These are phyloP conservation scores for Tricholoma saponaceum DNA, from an alignment of 768 basidiomycete genomes.

Conservation along the genomic window DNA sequence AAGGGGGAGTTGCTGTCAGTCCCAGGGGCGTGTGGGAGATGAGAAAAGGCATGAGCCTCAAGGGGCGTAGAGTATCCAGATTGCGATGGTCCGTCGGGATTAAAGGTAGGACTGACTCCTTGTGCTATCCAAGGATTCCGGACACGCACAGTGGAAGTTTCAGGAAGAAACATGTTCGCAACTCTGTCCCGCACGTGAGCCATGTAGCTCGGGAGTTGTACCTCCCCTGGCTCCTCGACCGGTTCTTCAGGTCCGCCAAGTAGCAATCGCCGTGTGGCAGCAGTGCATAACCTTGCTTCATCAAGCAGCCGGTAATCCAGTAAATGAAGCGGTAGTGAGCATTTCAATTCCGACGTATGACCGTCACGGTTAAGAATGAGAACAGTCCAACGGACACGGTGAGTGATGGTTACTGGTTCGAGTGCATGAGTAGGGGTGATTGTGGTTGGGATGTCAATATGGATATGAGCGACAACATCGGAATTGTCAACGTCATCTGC, in stretches of 20 bases:
- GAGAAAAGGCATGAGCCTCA: slow-evolving; percentile 31
- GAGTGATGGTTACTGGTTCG: slow-evolving; percentile 71
- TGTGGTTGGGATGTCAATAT: slow-evolving; percentile 54
- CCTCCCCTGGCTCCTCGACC: slow-evolving; percentile 49
- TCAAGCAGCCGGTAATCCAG: slow-evolving; percentile 69
- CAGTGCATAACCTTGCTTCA: slow-evolving; percentile 70
- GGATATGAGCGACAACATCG: slow-evolving; percentile 59
- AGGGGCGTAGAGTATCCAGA: slow-evolving; percentile 39
- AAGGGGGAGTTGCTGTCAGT: slow-evolving; percentile 45
- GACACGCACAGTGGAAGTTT: slow-evolving; percentile 57
- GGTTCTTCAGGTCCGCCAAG: slow-evolving; percentile 36
- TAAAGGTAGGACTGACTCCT: slow-evolving; percentile 32
- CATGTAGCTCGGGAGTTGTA: slow-evolving; percentile 84
- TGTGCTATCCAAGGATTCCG: slow-evolving; percentile 57
- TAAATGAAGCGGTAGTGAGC: slow-evolving; percentile 85
- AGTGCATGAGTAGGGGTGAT: slow-evolving; percentile 68
- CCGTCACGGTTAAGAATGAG: slow-evolving; percentile 84
- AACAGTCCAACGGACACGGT: slow-evolving; percentile 80
- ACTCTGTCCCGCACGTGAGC: slow-evolving; percentile 90
- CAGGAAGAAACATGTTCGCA: slow-evolving; percentile 69
- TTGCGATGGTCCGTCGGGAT: slow-evolving; percentile 16
- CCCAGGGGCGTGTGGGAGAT: slow-evolving; percentile 44
- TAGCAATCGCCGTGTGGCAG: slow-evolving; percentile 72
- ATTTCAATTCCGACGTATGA: slow-evolving; percentile 91
- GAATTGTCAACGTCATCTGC: slow-evolving; percentile 7